Evolutionary conservation across 2,329 filamentous ascomycete species (phyloP).

Genomic region (Colletotrichum sp.): DNA sequence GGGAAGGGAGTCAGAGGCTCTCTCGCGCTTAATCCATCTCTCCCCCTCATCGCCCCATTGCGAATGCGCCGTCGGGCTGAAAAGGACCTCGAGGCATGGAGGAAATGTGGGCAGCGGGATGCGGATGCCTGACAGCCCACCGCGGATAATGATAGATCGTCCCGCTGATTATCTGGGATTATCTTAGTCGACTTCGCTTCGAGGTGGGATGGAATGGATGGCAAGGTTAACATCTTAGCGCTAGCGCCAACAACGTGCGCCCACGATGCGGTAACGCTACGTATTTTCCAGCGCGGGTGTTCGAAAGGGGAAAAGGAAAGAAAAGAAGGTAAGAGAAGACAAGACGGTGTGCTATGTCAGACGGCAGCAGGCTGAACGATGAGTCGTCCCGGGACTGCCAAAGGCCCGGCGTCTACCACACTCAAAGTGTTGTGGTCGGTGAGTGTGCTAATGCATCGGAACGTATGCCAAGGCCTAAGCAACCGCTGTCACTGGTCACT

Average conservation of each 20-base stretch:
- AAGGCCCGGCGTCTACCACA: not conserved
- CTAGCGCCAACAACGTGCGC: slow-evolving; percentile 1
- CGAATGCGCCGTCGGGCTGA: not conserved
- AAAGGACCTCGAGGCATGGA: not conserved
- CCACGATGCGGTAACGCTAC: not conserved
- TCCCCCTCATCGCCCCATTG: not conserved
- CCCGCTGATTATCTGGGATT: slow-evolving; percentile 1
- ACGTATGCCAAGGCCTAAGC: slow-evolving; percentile 10
- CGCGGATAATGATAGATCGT: not conserved
- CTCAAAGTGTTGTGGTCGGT: not conserved
- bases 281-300: not conserved
- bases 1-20: not conserved
- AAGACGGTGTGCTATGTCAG: not conserved
- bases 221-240: not conserved
- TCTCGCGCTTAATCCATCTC: slow-evolving; percentile 1
- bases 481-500: not conserved
- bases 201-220: not conserved
- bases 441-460: slow-evolving; percentile 4
- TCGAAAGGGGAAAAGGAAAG: not conserved
- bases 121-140: slow-evolving; percentile 9
- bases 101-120: not conserved
- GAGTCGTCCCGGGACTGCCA: not conserved
- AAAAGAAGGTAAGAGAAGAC: not conserved
- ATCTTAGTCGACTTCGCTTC: not conserved
- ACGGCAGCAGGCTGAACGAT: not conserved